These are phyloP conservation scores for Bruguiera gymnorhiza DNA, from an alignment of 345 rosid genomes.

Conservation along the genomic window DNA sequence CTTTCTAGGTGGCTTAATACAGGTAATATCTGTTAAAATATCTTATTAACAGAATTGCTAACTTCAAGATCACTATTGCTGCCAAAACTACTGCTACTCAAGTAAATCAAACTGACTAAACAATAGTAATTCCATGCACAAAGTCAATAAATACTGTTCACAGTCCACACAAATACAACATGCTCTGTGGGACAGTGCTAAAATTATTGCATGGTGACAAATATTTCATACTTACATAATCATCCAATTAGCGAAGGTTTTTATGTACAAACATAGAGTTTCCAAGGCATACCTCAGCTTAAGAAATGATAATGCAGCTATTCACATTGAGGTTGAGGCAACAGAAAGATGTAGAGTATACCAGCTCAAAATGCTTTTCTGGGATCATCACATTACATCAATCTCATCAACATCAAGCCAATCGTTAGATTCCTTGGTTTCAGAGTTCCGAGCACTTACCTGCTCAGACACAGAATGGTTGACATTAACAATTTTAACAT, in stretches of 20 bases:
- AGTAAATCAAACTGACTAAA: not conserved
- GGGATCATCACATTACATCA: conserved; percentile 37
- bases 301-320: conserved; percentile 26
- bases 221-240: conserved; percentile 4
- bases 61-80: not conserved
- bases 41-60: not conserved
- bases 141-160: not conserved
- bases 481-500: conserved; percentile 28
- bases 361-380: conserved; percentile 1
- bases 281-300: conserved; percentile 22
- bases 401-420: conserved; percentile 73
- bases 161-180: not conserved
- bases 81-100: not conserved
- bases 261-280: conserved; percentile 48
- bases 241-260: conserved; percentile 22
- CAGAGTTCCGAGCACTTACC: conserved; percentile 43
- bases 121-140: not conserved
- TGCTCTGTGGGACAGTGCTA: not conserved
- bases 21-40: not conserved
- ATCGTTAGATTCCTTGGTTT: conserved; percentile 55
- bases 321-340: conserved; percentile 25
- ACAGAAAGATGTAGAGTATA: conserved; percentile 18
- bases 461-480: conserved; percentile 33
- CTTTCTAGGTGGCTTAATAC: not conserved
- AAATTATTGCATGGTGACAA: not conserved